phyloP scores from a whole-genome alignment of 106 monocot genomes.

The Dendrobium nobile region DNA sequence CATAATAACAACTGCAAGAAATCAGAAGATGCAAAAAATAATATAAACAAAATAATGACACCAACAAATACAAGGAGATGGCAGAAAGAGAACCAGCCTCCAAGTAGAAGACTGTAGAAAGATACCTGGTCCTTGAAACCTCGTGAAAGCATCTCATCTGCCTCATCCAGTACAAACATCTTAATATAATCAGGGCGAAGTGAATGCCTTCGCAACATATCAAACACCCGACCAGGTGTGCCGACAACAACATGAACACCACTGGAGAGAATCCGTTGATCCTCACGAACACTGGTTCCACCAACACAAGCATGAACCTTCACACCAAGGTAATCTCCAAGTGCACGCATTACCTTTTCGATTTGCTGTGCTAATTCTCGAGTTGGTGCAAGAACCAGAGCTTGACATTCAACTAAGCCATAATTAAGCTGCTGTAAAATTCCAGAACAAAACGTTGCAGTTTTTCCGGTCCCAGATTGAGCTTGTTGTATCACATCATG shows the following conservation, averaged over 20 bases:
- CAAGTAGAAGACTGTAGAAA: not conserved
- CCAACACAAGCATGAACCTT: constrained; percentile 37
- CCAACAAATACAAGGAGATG: too few species aligned
- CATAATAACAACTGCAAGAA: not conserved
- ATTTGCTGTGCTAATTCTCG: constrained; percentile 32
- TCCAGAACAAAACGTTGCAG: constrained; percentile 31
- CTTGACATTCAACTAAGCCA: constrained; percentile 25
- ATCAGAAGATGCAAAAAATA: not conserved
- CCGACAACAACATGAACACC: constrained; percentile 33
- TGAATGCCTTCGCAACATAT: constrained; percentile 22
- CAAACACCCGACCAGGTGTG: constrained; percentile 26
- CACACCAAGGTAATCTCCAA: constrained; percentile 28
- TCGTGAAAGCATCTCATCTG: constrained; percentile 36
- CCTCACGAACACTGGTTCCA: constrained; percentile 26
- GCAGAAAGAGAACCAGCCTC: not conserved
- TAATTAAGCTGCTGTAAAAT: constrained; percentile 31
- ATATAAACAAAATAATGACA: not conserved
- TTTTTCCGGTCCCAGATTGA: constrained; percentile 33
- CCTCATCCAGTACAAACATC: constrained; percentile 29
- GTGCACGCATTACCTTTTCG: constrained; percentile 35
- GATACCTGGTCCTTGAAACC: constrained; percentile 40
- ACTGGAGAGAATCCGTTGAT: constrained; percentile 25
- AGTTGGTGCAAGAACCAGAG: constrained; percentile 30
- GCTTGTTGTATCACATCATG: constrained; percentile 28
- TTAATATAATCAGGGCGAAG: constrained; percentile 22